Base-by-base conservation (phyloP, 768 basidiomycete species). In the Gyrodon lividus region DNA sequence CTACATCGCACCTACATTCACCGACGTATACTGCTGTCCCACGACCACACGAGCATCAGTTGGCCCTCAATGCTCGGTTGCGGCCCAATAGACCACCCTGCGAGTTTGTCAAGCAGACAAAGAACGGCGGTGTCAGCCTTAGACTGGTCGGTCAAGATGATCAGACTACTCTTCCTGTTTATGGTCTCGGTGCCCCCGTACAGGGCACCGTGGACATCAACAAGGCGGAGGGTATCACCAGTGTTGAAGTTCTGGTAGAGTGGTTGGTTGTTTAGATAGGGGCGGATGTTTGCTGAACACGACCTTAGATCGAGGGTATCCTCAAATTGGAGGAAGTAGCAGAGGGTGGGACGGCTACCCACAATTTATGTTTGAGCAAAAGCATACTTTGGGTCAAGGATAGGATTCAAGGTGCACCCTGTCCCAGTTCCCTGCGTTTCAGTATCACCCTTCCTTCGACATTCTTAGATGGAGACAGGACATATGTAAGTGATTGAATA, bases 211-310 rank as follows among this genome's bases (percentile, higher is more conserved):
- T 89, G 13, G 79, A 83, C 19, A 60, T 87, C 17, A 58, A 64
- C 43, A 86, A 82, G 67, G 68, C 73, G 1, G 82, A 83, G 12
- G 75, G 75, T 23, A 68, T 88, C 20, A 75, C 75, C 2, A 77
- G 77, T 16, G 82, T 88, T 31, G 85, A 88, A 63, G 77, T 84
- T 37, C 81, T 85, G 75, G 87, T 79, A 55, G 50, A 71, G 51
- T 40, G 28, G 40, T 10, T 53, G 6, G 19, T 43, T 39, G 24
- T 19, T 39, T 28, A 26, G 30, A 44, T 20, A 44, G 40, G 43
- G 46, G 40, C 3, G 7, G 19, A 34, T 17, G 24, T 7, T 41
- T 53, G 23, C 55, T 47, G 30, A 46, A 14, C 17, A 13, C 2
- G 4, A 33, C 2, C 19, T 23, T 56, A 87, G 86, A 72, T 87